Evolutionary conservation across 2,329 filamentous ascomycete genomes (phyloP), one percentile per base, ranked within the genome.

Genomic region (Aspergillus thermomutatus): DNA sequence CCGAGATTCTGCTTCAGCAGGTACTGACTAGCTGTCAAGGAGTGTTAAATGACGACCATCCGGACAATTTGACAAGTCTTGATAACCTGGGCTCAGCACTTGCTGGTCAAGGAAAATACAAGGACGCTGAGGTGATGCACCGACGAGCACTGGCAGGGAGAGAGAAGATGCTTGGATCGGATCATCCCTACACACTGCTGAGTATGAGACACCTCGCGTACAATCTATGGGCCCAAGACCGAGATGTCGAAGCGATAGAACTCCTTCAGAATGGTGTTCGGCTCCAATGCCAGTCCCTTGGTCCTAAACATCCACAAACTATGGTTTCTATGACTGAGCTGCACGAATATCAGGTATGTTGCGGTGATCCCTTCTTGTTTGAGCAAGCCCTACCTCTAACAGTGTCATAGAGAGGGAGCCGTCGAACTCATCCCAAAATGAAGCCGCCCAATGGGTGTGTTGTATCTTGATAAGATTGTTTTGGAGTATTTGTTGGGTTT

Each of bases 41-140:
- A 40, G 37, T 27, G 26, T 28, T 50, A 11, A 47, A 26, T 9
- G 21, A 40, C 34, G 25, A 54, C 43, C 11, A 57, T 56, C 60
- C 58, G 14, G 17, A 56, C 21, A 69, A 63, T 10, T 53, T 67
- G 14, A 48, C n/a, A n/a, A 65, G 56, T 21, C 53, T 64, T 46
- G 58, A 55, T 19, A 60, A 52, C 27, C 49, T 69, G 11, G 65
- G 57, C 9, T 25, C 10, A 26, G 47, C 60, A 23, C 55, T 57
- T 25, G 26, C 4, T 52, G 41, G 59, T 26, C 54, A 60, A 52
- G 60, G 56, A 4, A 56, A 50, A n/a, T 60, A 62, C 49, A 47
- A 53, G 49, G 60, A 67, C 40, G 63, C 65, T 10, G 59, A 65
- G 52, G n/a, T 28, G 41, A 59, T 64, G 49, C 34, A 62, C 48